Base-by-base conservation (phyloP, 495 filamentous ascomycete genomes). In the Chaetomidium leptoderma region DNA sequence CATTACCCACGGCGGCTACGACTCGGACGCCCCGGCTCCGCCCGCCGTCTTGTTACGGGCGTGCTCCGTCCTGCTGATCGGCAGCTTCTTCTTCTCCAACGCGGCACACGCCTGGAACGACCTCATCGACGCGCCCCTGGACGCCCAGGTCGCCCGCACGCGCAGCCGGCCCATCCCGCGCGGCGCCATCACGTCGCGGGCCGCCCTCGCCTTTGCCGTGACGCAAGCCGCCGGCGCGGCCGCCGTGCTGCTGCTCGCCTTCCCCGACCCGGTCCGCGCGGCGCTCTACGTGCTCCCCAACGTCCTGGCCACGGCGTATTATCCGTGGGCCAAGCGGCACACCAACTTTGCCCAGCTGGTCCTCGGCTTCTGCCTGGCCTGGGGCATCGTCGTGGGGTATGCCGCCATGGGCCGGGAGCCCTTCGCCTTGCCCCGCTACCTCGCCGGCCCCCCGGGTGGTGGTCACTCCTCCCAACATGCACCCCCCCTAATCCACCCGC, bases 91-190 rank as follows among this genome's bases (percentile, higher is more conserved):
- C 64, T 66, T 73, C 59, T 68, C 65, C 46, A 74, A 72, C 60
- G 70, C 72, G 2, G 65, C 65, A 6, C 69, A 72, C 63, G 69
- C 68, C 29, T 76, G 72, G 72, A 75, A 77, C 63, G 74, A 76
- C 62, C 66, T 75, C 21, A 58, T 74, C 62, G 73, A 77, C 53
- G 70, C 70, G 11, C 68, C 65, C 19, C 55, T 77, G 37, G 74
- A 77, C 58, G 57, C 59, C 10, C 53, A 60, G 4, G 65, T 76
- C 42, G 48, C 60, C 6, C 72, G 74, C 19, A 75, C 72, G 26
- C 60, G 61, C 35, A 67, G 60, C 30, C 65, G 74, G 0, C 74
- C 74, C 10, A 72, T 77, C 36, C 65, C 73, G 0, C 67, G 73
- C 19, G 73, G 73, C 13, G 72, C 70, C 16, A 65, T 77, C 32